Percentiles rank a stretch among this genome's conserved stretches.
These are phyloP conservation scores for Nemania sp. DNA, from an alignment of 2,329 filamentous ascomycete species.

Conservation along the genomic window DNA sequence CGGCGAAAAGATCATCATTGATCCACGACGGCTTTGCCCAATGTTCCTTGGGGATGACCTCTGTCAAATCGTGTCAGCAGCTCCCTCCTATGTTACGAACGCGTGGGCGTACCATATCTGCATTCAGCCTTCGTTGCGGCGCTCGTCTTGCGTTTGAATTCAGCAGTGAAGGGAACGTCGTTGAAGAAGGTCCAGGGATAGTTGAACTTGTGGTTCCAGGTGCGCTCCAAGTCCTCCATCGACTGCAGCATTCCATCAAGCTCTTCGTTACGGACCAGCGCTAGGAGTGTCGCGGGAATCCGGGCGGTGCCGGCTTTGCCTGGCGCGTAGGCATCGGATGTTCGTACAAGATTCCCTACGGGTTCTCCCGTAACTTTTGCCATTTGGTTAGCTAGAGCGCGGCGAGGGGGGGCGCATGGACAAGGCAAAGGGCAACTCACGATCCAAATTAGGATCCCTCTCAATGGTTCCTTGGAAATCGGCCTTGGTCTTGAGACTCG, in stretches of 20 bases:
- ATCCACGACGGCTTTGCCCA: slow-evolving; percentile 95
- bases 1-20: slow-evolving; percentile 80
- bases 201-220: slow-evolving; percentile 99
- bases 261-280: slow-evolving; percentile 91
- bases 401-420: background rate
- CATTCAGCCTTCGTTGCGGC: slow-evolving; percentile 87
- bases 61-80: slow-evolving; percentile 52
- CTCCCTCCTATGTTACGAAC: background rate
- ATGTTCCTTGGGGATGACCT: slow-evolving; percentile 90
- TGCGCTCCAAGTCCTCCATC: slow-evolving; percentile 89
- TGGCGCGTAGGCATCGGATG: slow-evolving; percentile 76
- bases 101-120: slow-evolving; percentile 68
- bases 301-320: slow-evolving; percentile 76
- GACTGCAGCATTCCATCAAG: slow-evolving; percentile 80
- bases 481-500: slow-evolving; percentile 45
- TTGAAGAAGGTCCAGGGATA: slow-evolving; percentile 99
- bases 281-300: slow-evolving; percentile 90
- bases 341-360: slow-evolving; percentile 72
- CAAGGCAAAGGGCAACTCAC: slow-evolving; percentile 55
- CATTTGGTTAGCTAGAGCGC: slow-evolving; percentile 11
- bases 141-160: slow-evolving; percentile 84
- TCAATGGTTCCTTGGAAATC: slow-evolving; percentile 53
- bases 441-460: slow-evolving; percentile 83
- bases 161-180: slow-evolving; percentile 87
- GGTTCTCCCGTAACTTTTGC: slow-evolving; percentile 79